Conservation (phyloP, 345 rosid species). For the Brassica incana region DNA sequence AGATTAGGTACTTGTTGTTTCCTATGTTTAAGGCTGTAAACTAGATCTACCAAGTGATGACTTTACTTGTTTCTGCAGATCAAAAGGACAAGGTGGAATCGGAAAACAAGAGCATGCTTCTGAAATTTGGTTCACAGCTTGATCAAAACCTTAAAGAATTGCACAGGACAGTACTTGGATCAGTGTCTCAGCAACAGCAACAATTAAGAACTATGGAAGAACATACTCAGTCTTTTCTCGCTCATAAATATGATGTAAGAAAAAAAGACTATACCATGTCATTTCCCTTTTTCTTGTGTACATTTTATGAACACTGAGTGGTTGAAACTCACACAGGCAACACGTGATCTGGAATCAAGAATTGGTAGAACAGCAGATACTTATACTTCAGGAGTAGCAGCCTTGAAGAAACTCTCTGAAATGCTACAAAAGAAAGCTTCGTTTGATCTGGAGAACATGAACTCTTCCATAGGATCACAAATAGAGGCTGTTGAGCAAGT, state of each 20-base stretch:
- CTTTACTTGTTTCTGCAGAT: conserved; percentile 47
- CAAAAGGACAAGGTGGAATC: conserved; percentile 73
- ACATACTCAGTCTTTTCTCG: conserved; percentile 58
- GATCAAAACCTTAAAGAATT: conserved; percentile 68
- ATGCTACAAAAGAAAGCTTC: conserved; percentile 51
- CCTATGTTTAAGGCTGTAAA: neutral
- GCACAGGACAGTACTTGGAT: conserved; percentile 68
- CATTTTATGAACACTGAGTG: conserved; percentile 19
- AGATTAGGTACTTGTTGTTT: conserved; percentile 62
- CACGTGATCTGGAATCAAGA: conserved; percentile 55
- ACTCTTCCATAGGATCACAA: conserved; percentile 49
- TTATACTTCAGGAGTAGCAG: conserved; percentile 52
- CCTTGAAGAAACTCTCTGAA: conserved; percentile 58
- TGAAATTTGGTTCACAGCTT: conserved; percentile 85
- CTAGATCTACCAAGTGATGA: conserved; percentile 3
- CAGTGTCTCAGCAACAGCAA: conserved; percentile 84
- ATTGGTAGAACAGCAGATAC: conserved; percentile 55
- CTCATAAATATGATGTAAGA: conserved; percentile 78
- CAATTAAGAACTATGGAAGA: conserved; percentile 84
- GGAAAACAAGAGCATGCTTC: conserved; percentile 63
- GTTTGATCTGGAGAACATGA: conserved; percentile 56
- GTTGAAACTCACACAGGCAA: conserved; percentile 54
- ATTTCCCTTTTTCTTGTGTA: neutral
- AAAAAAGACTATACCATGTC: conserved; percentile 1
- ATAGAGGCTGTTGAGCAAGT: conserved; percentile 57